Evolutionary conservation across 495 filamentous ascomycete species (phyloP).

Genomic region (Lophium mytilinum): DNA sequence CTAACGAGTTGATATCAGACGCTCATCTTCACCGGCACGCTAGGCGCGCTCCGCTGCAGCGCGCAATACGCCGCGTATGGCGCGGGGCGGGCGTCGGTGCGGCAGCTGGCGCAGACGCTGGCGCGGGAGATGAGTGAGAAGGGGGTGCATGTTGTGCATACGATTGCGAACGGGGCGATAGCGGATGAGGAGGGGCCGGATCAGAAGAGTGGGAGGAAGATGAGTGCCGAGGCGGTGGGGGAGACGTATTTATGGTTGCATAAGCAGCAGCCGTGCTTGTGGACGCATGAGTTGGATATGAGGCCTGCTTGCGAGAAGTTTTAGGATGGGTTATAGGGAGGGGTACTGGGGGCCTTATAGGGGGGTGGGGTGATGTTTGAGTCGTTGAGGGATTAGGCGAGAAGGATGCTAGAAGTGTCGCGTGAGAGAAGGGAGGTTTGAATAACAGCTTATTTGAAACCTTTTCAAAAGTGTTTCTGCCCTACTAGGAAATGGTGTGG

Average conservation of each 20-base stretch:
- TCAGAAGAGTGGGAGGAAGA: conserved; percentile 37
- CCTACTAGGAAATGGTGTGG: too few relatives aligned
- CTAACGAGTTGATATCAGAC: conserved; percentile 15
- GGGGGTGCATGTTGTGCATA: conserved; percentile 43
- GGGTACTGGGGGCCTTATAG: background rate
- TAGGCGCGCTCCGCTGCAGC: conserved; percentile 39
- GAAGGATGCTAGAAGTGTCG: too few relatives aligned
- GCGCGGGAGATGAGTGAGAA: conserved; percentile 41
- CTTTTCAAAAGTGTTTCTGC: too few relatives aligned
- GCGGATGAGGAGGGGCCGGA: conserved; percentile 38
- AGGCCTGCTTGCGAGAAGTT: conserved; percentile 18
- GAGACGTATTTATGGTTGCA: conserved; percentile 43
- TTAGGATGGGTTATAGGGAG: background rate
- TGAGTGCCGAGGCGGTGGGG: conserved; percentile 40
- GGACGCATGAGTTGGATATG: conserved; percentile 18
- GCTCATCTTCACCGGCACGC: conserved; percentile 42
- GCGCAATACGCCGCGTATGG: conserved; percentile 42
- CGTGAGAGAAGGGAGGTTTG: too few relatives aligned
- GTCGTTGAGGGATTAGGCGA: too few relatives aligned
- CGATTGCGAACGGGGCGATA: conserved; percentile 41
- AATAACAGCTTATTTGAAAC: too few relatives aligned
- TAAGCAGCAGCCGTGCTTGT: conserved; percentile 13
- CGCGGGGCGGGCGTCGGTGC: conserved; percentile 36
- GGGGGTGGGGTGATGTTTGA: too few relatives aligned
- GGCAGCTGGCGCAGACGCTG: conserved; percentile 40